Conservation (phyloP, 345 rosid genomes). For the Rhodamnia rubescens region DNA sequence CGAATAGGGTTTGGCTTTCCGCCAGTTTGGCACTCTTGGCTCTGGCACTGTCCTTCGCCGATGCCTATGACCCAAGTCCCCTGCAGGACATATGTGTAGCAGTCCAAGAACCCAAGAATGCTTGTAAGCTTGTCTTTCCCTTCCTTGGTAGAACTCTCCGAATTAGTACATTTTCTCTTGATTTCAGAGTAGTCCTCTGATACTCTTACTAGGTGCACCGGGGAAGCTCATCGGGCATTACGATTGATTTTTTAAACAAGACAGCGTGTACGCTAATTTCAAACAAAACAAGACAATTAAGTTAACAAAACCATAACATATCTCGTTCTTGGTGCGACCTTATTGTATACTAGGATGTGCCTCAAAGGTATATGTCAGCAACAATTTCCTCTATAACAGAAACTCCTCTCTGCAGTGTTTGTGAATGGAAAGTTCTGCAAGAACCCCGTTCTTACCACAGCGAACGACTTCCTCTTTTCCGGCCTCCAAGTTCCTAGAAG, state of each 20-base stretch:
- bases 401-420: conserved; percentile 4
- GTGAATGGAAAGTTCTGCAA: conserved; percentile 21
- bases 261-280: not conserved
- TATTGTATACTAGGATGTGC: not conserved
- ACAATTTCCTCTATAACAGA: not conserved
- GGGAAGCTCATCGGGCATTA: not conserved
- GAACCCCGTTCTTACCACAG: conserved; percentile 5
- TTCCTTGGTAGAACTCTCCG: not conserved
- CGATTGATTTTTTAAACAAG: not conserved
- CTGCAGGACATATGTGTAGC: conserved; percentile 24
- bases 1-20: not conserved
- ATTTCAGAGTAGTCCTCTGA: not conserved
- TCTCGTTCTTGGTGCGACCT: not conserved
- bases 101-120: not conserved
- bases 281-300: not conserved
- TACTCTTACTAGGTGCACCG: not conserved
- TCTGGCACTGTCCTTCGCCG: not conserved
- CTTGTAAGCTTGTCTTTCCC: not conserved
- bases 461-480: conserved; percentile 4
- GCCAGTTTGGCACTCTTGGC: conserved; percentile 3
- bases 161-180: not conserved
- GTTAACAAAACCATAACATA: not conserved
- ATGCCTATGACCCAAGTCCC: conserved; percentile 14
- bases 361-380: not conserved
- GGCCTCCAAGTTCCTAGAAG: conserved; percentile 9